These are phyloP conservation scores for Calonectria ilicicola DNA, from an alignment of 2,329 filamentous ascomycete genomes.

Conservation along the genomic window DNA sequence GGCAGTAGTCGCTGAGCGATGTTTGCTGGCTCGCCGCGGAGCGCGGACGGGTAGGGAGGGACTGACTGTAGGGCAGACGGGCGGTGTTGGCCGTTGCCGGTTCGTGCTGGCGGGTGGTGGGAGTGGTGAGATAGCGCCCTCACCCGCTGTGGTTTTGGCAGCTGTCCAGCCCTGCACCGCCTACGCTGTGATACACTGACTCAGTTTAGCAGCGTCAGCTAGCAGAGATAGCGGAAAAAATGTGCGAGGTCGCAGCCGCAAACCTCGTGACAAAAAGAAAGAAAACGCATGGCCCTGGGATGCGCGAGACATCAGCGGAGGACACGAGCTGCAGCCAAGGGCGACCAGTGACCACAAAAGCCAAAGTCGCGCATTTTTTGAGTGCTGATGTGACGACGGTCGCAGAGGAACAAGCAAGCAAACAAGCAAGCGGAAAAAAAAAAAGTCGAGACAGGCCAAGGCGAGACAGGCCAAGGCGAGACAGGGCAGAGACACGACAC, in stretches of 20 bases:
- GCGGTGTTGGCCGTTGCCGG: background rate
- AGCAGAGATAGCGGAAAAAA: too few relatives aligned
- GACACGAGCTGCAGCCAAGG: constrained; percentile 1
- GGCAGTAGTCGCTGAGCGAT: background rate
- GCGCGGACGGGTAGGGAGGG: background rate
- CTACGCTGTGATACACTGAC: background rate
- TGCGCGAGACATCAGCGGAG: background rate
- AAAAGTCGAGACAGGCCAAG: background rate
- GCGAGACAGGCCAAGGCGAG: background rate
- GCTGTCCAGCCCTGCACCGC: background rate
- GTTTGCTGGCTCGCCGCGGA: background rate
- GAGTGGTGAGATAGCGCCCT: background rate
- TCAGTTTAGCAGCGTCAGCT: background rate
- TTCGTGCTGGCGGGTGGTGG: background rate
- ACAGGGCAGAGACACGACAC: constrained; percentile 6
- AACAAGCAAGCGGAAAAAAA: constrained; percentile 19
- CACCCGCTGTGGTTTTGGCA: background rate
- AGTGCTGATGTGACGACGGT: constrained; percentile 6
- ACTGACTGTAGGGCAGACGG: background rate
- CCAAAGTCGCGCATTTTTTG: background rate
- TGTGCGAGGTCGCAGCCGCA: background rate
- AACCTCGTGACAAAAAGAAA: constrained; percentile 14
- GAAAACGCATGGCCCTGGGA: background rate
- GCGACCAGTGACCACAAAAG: background rate
- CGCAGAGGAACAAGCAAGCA: constrained; percentile 4